These are phyloP conservation scores for Spirogloea muscicola DNA, from an alignment of 139 green algal species.

Conservation along the genomic window DNA sequence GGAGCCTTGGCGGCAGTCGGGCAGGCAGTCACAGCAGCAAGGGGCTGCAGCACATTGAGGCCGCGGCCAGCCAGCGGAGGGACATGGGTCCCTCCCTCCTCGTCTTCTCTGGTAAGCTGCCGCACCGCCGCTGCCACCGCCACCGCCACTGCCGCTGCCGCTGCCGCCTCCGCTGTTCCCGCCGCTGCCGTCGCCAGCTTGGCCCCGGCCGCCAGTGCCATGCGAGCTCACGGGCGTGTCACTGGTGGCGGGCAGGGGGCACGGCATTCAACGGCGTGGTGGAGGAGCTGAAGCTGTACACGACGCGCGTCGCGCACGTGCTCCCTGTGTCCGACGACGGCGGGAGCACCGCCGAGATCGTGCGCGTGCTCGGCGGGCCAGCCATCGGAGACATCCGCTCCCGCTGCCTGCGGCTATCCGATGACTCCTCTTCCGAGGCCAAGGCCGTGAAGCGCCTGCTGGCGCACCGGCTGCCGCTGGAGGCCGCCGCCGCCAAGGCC, in stretches of 20 bases:
- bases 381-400: slow-evolving; percentile 95
- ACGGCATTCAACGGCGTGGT: slow-evolving; percentile 97
- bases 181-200: no score
- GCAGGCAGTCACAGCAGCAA: no score
- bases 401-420: slow-evolving; percentile 88
- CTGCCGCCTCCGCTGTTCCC: no score
- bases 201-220: no score
- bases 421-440: slow-evolving; percentile 78
- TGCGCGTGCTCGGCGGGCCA: slow-evolving; percentile 89
- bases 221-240: no score
- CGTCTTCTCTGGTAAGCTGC: no score
- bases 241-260: slow-evolving; percentile 71
- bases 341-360: slow-evolving; percentile 94
- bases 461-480: slow-evolving; percentile 74
- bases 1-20: no score
- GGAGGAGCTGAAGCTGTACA: slow-evolving; percentile 68
- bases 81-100: no score
- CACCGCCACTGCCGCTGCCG: no score
- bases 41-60: no score
- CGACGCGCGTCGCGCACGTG: slow-evolving; percentile 83
- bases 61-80: no score
- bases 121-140: no score
- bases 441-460: slow-evolving; percentile 79
- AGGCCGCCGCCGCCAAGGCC: slow-evolving; percentile 41
- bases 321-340: slow-evolving; percentile 96